These are phyloP conservation scores for Trichoderma lentiforme DNA, from an alignment of 2,329 filamentous ascomycete species.

Conservation along the genomic window DNA sequence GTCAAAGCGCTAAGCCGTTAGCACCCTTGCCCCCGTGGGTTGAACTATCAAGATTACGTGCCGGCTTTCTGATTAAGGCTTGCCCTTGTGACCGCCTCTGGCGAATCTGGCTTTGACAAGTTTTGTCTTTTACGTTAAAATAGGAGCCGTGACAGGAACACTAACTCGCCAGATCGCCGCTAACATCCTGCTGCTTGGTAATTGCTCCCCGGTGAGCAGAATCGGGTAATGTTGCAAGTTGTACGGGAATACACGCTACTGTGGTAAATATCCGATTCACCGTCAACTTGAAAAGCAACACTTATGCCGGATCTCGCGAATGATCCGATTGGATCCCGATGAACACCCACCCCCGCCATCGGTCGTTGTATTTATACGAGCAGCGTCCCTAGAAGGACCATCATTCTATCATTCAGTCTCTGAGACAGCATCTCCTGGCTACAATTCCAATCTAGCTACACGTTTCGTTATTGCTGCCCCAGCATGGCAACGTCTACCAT, in stretches of 20 bases:
- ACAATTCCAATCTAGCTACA: neutral
- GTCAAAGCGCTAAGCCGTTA: neutral
- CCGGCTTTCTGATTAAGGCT: neutral
- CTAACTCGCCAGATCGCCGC: neutral
- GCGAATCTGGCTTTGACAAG: slow-evolving; percentile 6
- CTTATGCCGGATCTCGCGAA: neutral
- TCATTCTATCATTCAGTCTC: neutral
- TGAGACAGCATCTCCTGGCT: neutral
- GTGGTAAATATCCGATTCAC: neutral
- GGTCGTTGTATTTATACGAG: neutral
- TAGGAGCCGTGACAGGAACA: neutral
- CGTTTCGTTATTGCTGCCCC: neutral
- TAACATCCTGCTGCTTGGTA: neutral
- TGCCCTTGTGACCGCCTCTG: slow-evolving; percentile 1
- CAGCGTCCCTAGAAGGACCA: neutral
- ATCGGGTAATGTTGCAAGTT: neutral
- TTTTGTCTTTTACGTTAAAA: neutral
- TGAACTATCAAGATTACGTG: neutral
- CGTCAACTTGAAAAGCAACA: neutral
- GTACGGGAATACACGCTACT: neutral
- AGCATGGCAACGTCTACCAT: slow-evolving; percentile 3
- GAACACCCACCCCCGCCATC: neutral
- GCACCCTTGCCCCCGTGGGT: neutral
- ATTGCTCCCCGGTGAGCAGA: slow-evolving; percentile 5
- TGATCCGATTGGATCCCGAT: neutral